Evolutionary conservation across 164 flowering plant species (phyloP), one percentile per base, ranked within the genome.

Genomic region (Taxillus chinensis): DNA sequence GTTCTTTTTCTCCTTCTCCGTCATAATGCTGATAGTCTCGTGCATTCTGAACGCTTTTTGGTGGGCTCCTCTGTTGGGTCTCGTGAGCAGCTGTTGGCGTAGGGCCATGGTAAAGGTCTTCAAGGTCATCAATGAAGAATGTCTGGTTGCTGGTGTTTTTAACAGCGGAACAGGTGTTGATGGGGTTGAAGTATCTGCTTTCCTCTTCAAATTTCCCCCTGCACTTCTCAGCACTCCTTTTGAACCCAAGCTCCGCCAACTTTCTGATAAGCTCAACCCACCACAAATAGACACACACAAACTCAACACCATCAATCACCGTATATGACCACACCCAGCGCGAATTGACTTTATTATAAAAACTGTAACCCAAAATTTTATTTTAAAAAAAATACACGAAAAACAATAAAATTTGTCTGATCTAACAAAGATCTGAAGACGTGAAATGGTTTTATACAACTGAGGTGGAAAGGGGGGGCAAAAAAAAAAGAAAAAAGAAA

Each of bases 121-220:
- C 85, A 60, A 82, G 80, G 61, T 83, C 90, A 70, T 71, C 73
- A 42, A 77, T 73, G 42, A 78, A 71, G 13, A 74, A 65, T 64
- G 77, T 75, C 63, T 65, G 74, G 64, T 62, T 70, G 55, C 74
- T 71, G 60, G 37, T 68, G 68, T 59, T 59, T 27, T 27, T 27
- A 27, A 27, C 27, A 27, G 27, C 27, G 27, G 27, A 27, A 27
- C 27, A 27, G 27, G 27, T 2, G 48, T 63, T 74, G 64, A 48
- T 66, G 68, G 6, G 65, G 74, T 62, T 74, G 62, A 79, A 76
- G 64, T 64, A 68, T 54, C 82, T 77, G 59, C 76, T 79, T 66
- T 84, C 87, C 69, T 84, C 90, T 73, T 84, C 96, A 73, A 74
- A 86, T 60, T 86, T 88, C 67, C 78, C 85, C 65, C 83, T 88